A percentile compares a stretch with the other conserved stretches of the same genome.
phyloP scores from a whole-genome alignment of 192 early-diverging fungal species.

The Coemansia brasiliensis region DNA sequence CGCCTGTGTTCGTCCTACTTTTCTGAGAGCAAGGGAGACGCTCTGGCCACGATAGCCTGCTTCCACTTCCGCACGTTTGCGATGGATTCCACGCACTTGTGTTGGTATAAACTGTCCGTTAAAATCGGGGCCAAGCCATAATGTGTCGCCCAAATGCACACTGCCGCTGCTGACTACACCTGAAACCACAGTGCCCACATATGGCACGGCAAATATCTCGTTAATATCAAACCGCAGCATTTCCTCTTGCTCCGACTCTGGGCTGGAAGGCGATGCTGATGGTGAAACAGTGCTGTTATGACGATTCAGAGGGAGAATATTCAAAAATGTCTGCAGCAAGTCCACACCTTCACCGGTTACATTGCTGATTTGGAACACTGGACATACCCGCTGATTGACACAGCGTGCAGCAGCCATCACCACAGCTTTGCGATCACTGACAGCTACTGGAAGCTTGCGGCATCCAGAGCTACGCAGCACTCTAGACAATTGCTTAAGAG shows the following conservation, averaged over 20 bases:
- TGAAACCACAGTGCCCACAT: conserved; percentile 88
- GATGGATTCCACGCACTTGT: conserved; percentile 82
- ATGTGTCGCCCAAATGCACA: conserved; percentile 76
- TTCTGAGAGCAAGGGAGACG: conserved; percentile 82
- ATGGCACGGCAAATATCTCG: conserved; percentile 89
- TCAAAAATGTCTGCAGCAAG: conserved; percentile 78
- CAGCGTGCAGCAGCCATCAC: conserved; percentile 78
- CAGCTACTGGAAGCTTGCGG: conserved; percentile 89
- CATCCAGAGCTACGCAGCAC: conserved; percentile 86
- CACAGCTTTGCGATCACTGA: conserved; percentile 72
- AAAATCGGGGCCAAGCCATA: conserved; percentile 84
- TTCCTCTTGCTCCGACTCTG: conserved; percentile 4
- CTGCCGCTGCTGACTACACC: conserved; percentile 74
- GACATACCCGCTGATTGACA: conserved; percentile 86
- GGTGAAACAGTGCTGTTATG: conserved; percentile 52
- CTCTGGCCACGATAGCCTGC: conserved; percentile 79
- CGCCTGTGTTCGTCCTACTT: conserved; percentile 72
- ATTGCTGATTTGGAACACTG: conserved; percentile 93
- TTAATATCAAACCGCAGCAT: conserved; percentile 83
- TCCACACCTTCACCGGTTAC: conserved; percentile 81
- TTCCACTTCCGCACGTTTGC: conserved; percentile 80
- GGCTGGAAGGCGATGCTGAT: not conserved
- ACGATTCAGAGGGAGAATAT: conserved; percentile 65
- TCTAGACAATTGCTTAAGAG: conserved; percentile 78
- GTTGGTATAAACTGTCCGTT: conserved; percentile 78